Evolutionary conservation across 176 grass and related monocot genomes (phyloP).

Genomic region (Triticum urartu): DNA sequence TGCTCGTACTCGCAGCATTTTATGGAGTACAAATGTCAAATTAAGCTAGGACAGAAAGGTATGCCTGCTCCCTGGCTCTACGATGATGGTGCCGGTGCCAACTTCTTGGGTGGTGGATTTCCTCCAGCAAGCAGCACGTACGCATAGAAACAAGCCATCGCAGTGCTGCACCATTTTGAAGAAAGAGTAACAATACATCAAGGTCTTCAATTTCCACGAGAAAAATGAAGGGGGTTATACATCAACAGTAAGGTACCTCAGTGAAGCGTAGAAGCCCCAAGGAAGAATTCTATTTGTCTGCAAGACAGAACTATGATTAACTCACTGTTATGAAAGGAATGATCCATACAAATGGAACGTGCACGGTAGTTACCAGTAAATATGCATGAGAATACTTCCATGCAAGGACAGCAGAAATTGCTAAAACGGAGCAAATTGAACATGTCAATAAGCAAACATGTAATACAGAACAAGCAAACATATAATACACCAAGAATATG

Average conservation of each 20-base stretch:
- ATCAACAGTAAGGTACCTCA: slow-evolving; percentile 46
- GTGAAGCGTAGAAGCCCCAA: slow-evolving; percentile 58
- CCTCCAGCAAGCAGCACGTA: slow-evolving; percentile 61
- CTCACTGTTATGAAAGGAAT: not conserved
- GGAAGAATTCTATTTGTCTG: slow-evolving; percentile 67
- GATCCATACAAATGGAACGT: not conserved
- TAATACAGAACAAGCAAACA: not conserved
- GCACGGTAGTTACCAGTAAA: slow-evolving; percentile 39
- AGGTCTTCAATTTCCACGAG: not conserved
- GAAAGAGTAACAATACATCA: not conserved
- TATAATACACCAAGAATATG: not conserved
- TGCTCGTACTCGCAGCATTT: not conserved
- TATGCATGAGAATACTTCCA: slow-evolving; percentile 67
- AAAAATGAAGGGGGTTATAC: not conserved
- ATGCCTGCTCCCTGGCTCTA: slow-evolving; percentile 7
- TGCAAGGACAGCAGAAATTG: slow-evolving; percentile 48
- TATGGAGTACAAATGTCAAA: slow-evolving; percentile 2
- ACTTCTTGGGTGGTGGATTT: slow-evolving; percentile 63
- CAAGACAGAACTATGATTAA: slow-evolving; percentile 26
- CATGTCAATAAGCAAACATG: not conserved
- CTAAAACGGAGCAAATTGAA: slow-evolving; percentile 27
- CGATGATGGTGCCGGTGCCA: not conserved
- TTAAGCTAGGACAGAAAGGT: not conserved
- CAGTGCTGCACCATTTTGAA: slow-evolving; percentile 41
- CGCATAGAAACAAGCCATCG: slow-evolving; percentile 51